Conservation (phyloP, 345 rosid species). For the Salix purpurea region DNA sequence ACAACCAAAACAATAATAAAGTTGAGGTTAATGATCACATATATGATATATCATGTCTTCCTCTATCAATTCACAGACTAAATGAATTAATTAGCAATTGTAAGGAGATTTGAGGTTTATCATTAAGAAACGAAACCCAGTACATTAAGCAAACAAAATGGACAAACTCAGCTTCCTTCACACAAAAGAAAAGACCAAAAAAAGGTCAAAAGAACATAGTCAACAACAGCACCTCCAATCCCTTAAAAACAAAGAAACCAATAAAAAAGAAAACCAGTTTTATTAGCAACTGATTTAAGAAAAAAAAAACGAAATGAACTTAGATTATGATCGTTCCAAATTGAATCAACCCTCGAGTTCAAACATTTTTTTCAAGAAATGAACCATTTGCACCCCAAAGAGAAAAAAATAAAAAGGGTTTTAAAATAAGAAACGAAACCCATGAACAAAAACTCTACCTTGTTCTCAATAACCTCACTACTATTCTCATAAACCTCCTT, state of each 20-base stretch:
- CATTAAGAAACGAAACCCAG: background rate
- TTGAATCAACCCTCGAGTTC: background rate
- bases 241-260: background rate
- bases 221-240: background rate
- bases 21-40: no score
- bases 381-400: background rate
- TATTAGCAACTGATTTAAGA: background rate
- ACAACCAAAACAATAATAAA: no score
- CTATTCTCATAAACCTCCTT: slow-evolving; percentile 17
- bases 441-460: background rate
- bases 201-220: background rate
- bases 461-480: slow-evolving; percentile 4
- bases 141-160: background rate
- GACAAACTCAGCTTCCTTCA: background rate
- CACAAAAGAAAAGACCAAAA: background rate
- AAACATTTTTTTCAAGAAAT: background rate
- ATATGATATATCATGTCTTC: no score
- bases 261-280: background rate
- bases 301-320: background rate
- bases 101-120: background rate
- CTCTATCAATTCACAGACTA: no score
- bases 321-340: background rate
- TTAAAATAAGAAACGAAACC: background rate
- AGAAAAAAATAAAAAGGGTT: background rate
- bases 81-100: no score